A percentile compares a stretch with the other conserved stretches of the same genome.
phyloP scores from a whole-genome alignment of 768 basidiomycete genomes.

The Nevesoporus exiguus region DNA sequence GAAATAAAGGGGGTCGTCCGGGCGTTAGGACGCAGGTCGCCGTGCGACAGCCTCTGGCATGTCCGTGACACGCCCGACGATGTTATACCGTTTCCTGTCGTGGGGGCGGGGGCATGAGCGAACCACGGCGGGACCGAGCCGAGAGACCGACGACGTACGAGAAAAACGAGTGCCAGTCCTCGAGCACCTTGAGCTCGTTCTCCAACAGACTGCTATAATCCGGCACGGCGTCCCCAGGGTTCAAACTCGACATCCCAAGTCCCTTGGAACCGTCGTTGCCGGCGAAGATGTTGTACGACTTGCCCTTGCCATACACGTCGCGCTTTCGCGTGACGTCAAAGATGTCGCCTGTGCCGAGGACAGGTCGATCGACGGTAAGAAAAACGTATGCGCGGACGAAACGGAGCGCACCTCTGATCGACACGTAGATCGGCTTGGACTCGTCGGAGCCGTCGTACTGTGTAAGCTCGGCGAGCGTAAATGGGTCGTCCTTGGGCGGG shows the following conservation, averaged over 20 bases:
- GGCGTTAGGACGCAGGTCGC: background rate
- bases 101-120: background rate
- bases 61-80: constrained; percentile 74
- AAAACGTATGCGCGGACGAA: background rate
- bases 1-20: background rate
- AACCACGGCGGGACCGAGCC: background rate
- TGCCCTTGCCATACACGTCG: constrained; percentile 86
- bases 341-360: constrained; percentile 47
- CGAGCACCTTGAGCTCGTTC: constrained; percentile 71
- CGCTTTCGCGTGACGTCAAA: constrained; percentile 86
- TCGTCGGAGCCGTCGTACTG: constrained; percentile 67
- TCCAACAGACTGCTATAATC: constrained; percentile 78
- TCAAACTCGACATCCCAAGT: constrained; percentile 86
- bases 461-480: constrained; percentile 64
- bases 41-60: constrained; percentile 38
- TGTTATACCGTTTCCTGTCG: constrained; percentile 77
- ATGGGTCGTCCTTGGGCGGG: constrained; percentile 76
- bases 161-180: constrained; percentile 91
- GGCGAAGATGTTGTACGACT: constrained; percentile 81
- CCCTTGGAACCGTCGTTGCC: constrained; percentile 92
- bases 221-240: constrained; percentile 78
- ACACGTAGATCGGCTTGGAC: constrained; percentile 77
- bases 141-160: constrained; percentile 50
- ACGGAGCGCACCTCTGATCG: constrained; percentile 72
- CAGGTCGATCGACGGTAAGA: constrained; percentile 29